phyloP scores from a whole-genome alignment of 148 eudicot species.

The Linanthus parryae region DNA sequence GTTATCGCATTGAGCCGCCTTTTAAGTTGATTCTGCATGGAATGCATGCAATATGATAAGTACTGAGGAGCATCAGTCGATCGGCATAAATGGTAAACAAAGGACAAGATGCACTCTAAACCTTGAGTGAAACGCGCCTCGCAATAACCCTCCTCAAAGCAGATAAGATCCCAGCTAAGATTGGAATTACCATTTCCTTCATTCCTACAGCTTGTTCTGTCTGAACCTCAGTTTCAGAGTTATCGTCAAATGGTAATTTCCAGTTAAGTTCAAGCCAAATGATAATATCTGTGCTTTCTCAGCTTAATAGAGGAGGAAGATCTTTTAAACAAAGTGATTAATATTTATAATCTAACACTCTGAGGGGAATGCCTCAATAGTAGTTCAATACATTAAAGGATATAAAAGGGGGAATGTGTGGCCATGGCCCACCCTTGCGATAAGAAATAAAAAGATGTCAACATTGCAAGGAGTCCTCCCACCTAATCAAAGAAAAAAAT shows the following conservation, averaged over 20 bases:
- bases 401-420: conserved; percentile 78
- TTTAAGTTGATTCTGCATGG: conserved; percentile 79
- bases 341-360: conserved; percentile 2
- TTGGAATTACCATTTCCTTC: conserved; percentile 67
- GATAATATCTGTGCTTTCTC: conserved; percentile 2
- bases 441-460: conserved; percentile 74
- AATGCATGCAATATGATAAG: conserved; percentile 7
- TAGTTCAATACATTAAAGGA: conserved; percentile 38
- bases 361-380: not conserved
- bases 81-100: not conserved
- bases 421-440: conserved; percentile 97
- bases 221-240: conserved; percentile 35
- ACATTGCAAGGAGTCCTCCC: conserved; percentile 85
- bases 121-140: conserved; percentile 94
- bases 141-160: conserved; percentile 91
- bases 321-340: not conserved
- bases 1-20: conserved; percentile 89
- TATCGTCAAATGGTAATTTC: conserved; percentile 54
- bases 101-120: conserved; percentile 13
- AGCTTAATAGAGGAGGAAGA: conserved; percentile 7
- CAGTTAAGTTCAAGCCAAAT: conserved; percentile 56
- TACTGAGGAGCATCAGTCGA: not conserved
- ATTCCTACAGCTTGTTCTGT: conserved; percentile 50
- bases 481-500: conserved; percentile 37
- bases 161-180: conserved; percentile 88